phyloP scores from a whole-genome alignment of 176 grass and related monocot species.

The Microstegium vimineum region DNA sequence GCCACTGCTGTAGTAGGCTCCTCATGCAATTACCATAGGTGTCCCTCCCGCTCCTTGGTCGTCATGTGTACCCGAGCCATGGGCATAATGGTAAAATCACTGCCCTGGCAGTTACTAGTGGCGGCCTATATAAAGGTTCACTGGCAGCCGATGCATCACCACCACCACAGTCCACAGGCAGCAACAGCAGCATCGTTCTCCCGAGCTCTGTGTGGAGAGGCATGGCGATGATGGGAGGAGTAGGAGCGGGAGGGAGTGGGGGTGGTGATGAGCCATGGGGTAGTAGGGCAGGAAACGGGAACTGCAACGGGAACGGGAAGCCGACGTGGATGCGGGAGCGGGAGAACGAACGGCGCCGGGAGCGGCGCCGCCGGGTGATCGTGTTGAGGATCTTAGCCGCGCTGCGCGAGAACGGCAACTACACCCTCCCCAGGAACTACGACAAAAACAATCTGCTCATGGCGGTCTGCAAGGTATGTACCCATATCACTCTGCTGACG shows the following conservation, averaged over 20 bases:
- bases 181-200: not conserved
- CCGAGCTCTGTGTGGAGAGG: not conserved
- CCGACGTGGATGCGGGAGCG: too few relatives aligned
- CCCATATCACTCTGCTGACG: too few relatives aligned
- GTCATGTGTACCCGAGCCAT: too few relatives aligned
- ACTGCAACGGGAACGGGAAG: not conserved
- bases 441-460: conserved; percentile 93
- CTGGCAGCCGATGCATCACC: not conserved
- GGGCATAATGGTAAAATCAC: not conserved
- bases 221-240: not conserved
- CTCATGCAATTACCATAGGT: not conserved
- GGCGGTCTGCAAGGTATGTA: conserved; percentile 50
- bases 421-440: conserved; percentile 70
- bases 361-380: too few relatives aligned
- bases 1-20: too few relatives aligned
- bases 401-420: conserved; percentile 56
- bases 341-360: conserved; percentile 71
- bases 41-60: not conserved
- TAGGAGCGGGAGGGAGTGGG: not conserved
- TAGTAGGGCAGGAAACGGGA: not conserved
- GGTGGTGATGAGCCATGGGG: not conserved
- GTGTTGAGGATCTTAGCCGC: conserved; percentile 60
- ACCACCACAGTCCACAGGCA: not conserved
- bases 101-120: not conserved
- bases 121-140: not conserved